Conservation (phyloP, 805 yeast species). For the Sungouiella blattae region DNA sequence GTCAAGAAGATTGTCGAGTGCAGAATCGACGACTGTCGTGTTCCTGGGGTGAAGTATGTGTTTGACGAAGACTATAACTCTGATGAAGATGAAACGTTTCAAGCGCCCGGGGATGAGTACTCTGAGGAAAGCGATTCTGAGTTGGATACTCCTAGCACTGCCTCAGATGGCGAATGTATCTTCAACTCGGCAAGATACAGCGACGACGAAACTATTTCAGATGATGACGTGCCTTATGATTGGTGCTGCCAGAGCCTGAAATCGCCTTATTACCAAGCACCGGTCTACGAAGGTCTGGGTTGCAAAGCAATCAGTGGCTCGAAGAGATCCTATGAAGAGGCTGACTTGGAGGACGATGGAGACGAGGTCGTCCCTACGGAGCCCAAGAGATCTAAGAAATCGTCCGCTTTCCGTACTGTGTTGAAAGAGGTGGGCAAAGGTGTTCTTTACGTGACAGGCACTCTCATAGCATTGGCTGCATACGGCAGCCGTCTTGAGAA, state of each 20-base stretch:
- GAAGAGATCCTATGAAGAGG: constrained; percentile 10
- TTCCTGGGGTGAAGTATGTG: background rate
- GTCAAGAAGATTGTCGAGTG: constrained; percentile 1
- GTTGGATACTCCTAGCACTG: background rate
- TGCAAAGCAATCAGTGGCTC: no score
- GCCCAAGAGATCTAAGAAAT: constrained; percentile 15
- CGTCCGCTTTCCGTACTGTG: constrained; percentile 13
- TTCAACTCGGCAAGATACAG: no score
- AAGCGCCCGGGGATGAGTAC: background rate
- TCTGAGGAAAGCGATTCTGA: background rate
- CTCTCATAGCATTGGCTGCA: constrained; percentile 33
- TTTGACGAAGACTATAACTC: constrained; percentile 3
- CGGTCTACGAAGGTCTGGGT: no score
- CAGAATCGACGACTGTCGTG: background rate
- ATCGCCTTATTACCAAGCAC: no score
- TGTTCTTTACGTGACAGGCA: constrained; percentile 26
- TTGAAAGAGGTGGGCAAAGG: constrained; percentile 34
- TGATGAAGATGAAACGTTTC: constrained; percentile 4
- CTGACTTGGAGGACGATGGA: constrained; percentile 2
- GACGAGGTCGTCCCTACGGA: constrained; percentile 7
- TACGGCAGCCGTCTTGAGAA: constrained; percentile 27
- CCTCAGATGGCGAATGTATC: background rate
- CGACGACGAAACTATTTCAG: no score
- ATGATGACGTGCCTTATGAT: background rate
- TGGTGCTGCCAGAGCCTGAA: background rate